These are phyloP conservation scores for Beta macrorhiza DNA, from an alignment of 179 eudicot genomes.

Conservation along the genomic window DNA sequence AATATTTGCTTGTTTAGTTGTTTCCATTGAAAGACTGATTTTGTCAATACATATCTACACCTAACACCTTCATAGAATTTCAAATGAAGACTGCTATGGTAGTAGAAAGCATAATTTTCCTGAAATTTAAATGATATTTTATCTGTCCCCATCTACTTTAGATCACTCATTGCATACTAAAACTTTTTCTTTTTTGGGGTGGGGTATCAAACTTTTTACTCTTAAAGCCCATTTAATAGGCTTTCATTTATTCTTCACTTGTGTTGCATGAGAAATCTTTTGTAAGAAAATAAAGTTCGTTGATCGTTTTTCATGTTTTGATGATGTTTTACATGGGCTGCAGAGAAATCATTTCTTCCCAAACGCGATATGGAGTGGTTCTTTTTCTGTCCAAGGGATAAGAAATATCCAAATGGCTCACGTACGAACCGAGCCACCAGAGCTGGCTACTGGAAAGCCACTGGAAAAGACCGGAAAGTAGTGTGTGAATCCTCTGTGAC, in stretches of 20 bases:
- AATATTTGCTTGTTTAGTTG: neutral
- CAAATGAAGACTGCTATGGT: constrained; percentile 1
- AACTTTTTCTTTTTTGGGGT: constrained; percentile 14
- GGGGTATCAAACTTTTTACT: constrained; percentile 32
- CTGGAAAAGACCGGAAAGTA: constrained; percentile 83
- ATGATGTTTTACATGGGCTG: constrained; percentile 30
- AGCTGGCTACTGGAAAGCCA: constrained; percentile 96
- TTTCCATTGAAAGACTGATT: neutral
- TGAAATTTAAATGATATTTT: neutral
- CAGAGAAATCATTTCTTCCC: constrained; percentile 86
- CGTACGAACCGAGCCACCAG: constrained; percentile 81
- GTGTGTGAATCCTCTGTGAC: constrained; percentile 48
- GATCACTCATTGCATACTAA: constrained; percentile 10
- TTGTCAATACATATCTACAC: neutral
- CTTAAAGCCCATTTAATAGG: constrained; percentile 31
- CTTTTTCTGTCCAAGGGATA: constrained; percentile 83
- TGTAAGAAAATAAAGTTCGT: constrained; percentile 8
- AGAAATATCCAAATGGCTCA: constrained; percentile 82
- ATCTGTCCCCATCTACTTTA: constrained; percentile 16
- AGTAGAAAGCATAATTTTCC: constrained; percentile 1
- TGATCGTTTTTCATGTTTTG: constrained; percentile 24
- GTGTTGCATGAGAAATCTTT: constrained; percentile 14
- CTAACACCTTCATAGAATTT: neutral
- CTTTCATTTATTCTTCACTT: constrained; percentile 31
- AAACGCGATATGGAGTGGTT: constrained; percentile 85